Evolutionary conservation across 2,329 filamentous ascomycete genomes (phyloP).

Genomic region (Diplodia sapinea): DNA sequence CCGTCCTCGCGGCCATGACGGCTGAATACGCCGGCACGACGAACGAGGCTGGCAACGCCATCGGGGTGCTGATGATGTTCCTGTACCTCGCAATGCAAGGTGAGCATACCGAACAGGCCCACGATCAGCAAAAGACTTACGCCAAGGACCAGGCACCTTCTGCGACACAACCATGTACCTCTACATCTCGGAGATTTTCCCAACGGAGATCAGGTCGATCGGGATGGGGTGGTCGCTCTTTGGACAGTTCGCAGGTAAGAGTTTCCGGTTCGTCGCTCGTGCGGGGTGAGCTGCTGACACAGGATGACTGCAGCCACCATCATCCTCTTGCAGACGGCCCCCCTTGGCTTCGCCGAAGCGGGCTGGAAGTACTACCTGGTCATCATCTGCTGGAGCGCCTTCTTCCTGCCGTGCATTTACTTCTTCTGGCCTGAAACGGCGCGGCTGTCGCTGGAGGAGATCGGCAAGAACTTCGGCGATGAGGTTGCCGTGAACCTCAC

Average conservation of each 20-base stretch:
- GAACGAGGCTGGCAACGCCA: slow-evolving; percentile 49
- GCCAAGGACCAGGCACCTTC: slow-evolving; percentile 40
- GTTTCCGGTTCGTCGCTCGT: not conserved
- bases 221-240: slow-evolving; percentile 60
- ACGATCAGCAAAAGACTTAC: slow-evolving; percentile 30
- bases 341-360: slow-evolving; percentile 42
- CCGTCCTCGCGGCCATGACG: slow-evolving; percentile 42
- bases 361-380: slow-evolving; percentile 61
- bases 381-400: slow-evolving; percentile 40
- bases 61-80: slow-evolving; percentile 52
- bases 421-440: slow-evolving; percentile 47
- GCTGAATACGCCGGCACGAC: slow-evolving; percentile 48
- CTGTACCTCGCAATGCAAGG: slow-evolving; percentile 57
- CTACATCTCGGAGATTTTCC: slow-evolving; percentile 50
- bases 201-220: slow-evolving; percentile 58
- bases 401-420: slow-evolving; percentile 52
- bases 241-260: slow-evolving; percentile 40
- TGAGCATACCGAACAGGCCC: slow-evolving; percentile 38
- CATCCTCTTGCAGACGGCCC: slow-evolving; percentile 53
- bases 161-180: slow-evolving; percentile 52
- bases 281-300: slow-evolving; percentile 13
- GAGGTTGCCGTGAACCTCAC: slow-evolving; percentile 42
- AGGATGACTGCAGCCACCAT: slow-evolving; percentile 37
- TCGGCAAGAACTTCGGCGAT: slow-evolving; percentile 56
- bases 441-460: slow-evolving; percentile 54